Base-by-base conservation (phyloP, 2,329 filamentous ascomycete genomes). In the Paraphaeosphaeria sporulosa region DNA sequence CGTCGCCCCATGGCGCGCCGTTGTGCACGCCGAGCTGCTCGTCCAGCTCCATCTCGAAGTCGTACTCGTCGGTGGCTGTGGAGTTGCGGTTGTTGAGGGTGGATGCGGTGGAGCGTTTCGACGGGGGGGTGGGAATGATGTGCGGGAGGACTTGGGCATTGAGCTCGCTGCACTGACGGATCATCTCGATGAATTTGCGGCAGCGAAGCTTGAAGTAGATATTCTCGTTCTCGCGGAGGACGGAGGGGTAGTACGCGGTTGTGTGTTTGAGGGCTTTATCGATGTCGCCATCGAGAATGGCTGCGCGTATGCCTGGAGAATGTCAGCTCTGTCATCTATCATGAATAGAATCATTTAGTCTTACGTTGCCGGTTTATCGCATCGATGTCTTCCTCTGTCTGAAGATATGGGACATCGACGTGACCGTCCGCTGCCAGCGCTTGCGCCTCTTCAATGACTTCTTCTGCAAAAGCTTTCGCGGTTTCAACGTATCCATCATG, bases 401-500 rank as follows among this genome's bases (percentile, higher is more conserved):
- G 89, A 63, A 91, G 49, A 82, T 87, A 70, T 81, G 83, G 62
- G 87, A 80, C n/a, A 68, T 62, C 65, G 46, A 64, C 61, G 77
- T 40, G 86, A 78, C 60, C 71, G 57, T 87, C 86, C 46, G 87
- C 83, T 63, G 85, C 86, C 58, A 97, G 79, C 9, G 91, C 88
- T 69, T 86, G 82, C 69, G 91, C 90, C 75, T 97, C 92, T 17
- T 85, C 81, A 56, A 87, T 85, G 27, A 96, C 88, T 72, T 98
- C 94, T 68, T 90, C 85, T 3, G 91, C 89, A 82, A 99, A 98
- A 0, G 92, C 93, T 64, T 89, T 87, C 9, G 94, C 94, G 0
- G 94, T 97, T 67, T 97, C 94, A 8, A 97, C 90, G 68, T 97
- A 98, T 60, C 95, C 95, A 71, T 98, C 95, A 69, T 98, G 94